Conservation (phyloP, 192 early-diverging fungal genomes). For the Cladochytrium replicatum region DNA sequence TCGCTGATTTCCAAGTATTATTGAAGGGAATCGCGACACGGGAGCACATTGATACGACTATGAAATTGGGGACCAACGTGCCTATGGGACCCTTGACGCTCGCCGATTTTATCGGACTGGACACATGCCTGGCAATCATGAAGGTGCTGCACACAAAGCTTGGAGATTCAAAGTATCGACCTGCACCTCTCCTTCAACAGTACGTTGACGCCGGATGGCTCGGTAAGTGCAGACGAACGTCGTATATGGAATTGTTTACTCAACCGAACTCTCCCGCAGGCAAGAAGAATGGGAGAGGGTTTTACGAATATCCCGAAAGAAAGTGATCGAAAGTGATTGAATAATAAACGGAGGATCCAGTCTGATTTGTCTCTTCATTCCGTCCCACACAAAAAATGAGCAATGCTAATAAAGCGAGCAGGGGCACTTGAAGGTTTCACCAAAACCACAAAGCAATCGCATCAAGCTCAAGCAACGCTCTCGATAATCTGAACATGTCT, state of each 20-base stretch:
- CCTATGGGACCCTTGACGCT: constrained; percentile 97
- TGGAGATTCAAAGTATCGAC: constrained; percentile 93
- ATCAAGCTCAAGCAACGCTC: too few relatives aligned
- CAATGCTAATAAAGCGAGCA: too few relatives aligned
- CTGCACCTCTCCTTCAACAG: constrained; percentile 80
- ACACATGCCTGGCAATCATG: constrained; percentile 97
- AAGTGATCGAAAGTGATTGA: too few relatives aligned
- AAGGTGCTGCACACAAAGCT: constrained; percentile 80
- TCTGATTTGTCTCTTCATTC: too few relatives aligned
- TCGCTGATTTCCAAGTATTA: neutral
- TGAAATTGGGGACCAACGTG: constrained; percentile 89
- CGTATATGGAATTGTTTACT: constrained; percentile 2
- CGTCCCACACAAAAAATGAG: too few relatives aligned
- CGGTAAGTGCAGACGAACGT: constrained; percentile 26
- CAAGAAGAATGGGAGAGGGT: constrained; percentile 80
- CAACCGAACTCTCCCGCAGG: constrained; percentile 20
- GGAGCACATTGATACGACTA: constrained; percentile 97
- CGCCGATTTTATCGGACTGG: constrained; percentile 96
- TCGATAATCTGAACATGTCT: too few relatives aligned
- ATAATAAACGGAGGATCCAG: too few relatives aligned
- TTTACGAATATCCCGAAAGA: constrained; percentile 70
- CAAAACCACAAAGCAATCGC: too few relatives aligned
- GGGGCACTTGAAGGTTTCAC: too few relatives aligned
- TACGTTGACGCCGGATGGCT: constrained; percentile 95
- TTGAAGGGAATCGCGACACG: constrained; percentile 68